These are phyloP conservation scores for Amphirosellinia nigrospora DNA, from an alignment of 495 filamentous ascomycete species.

Conservation along the genomic window DNA sequence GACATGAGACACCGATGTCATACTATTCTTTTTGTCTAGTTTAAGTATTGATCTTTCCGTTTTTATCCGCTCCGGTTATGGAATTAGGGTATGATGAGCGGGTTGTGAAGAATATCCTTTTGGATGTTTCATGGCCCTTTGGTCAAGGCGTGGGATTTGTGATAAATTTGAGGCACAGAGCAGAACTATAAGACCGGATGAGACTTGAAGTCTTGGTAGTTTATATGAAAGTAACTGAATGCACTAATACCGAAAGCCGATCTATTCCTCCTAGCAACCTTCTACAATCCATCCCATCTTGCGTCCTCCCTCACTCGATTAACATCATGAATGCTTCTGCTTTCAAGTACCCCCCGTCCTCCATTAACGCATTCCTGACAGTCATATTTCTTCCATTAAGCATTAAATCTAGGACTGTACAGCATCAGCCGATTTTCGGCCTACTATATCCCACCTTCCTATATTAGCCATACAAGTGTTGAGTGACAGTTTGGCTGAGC, in stretches of 20 bases:
- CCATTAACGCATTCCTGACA: not conserved
- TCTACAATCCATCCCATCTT: not conserved
- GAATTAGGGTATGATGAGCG: not conserved
- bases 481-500: not conserved
- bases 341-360: not conserved
- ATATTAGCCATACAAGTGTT: not conserved
- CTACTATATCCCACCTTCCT: not conserved
- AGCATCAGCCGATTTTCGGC: not conserved
- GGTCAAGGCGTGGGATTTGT: not conserved
- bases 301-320: not conserved
- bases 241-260: not conserved
- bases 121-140: not conserved
- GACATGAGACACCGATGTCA: not conserved
- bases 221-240: not conserved
- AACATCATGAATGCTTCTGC: not conserved
- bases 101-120: not conserved
- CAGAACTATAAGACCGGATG: not conserved
- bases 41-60: not conserved
- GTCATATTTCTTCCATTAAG: not conserved
- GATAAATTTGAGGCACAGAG: too few species aligned
- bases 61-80: not conserved
- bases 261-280: not conserved
- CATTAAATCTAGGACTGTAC: not conserved
- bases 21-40: not conserved
- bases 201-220: not conserved